Base-by-base conservation (phyloP, 768 basidiomycete species). In the Xerocomus spinulosus region DNA sequence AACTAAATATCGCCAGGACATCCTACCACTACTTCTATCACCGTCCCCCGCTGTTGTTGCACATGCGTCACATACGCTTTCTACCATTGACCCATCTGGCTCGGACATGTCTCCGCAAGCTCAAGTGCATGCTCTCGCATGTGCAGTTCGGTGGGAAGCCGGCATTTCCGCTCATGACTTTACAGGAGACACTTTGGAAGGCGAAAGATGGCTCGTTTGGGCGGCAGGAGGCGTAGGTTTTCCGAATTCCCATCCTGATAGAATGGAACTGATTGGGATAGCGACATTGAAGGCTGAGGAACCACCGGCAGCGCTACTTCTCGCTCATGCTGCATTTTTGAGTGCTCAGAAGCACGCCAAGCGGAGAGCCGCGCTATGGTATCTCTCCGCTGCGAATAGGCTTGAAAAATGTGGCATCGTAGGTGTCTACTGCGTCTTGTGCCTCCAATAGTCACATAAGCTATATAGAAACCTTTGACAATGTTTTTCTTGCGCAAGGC, bases 401-500 rank as follows among this genome's bases (percentile, higher is more conserved):
- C 68, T 92, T 25, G 90, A 92, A 63, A 92, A 87, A 68, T 85
- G 83, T 55, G 90, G 90, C 18, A 83, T 90, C 54, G 89, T 92
- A 52, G 54, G 88, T 74, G 20, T 26, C 39, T 51, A n/a, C 38
- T 42, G 42, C 28, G 40, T 49, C 48, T 46, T 39, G 49, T 25
- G 13, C 29, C 18, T 23, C 28, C 29, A 32, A 42, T 28, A 37
- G 32, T 55, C 17, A 46, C 15, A 51, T 2, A 44, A 34, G 17
- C 42, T 36, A 12, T 35, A 39, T 35, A 92, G 89, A 92, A 89
- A 86, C 82, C 87, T 0, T 61, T 92, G 46, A 91, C 90, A 2
- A 83, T 88, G 76, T 81, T 87, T 61, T 86, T 92, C 57, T 73
- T 92, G 25, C 80, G 81, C 9, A 79, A 75, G 61, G 84, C 90